A percentile compares a stretch with the other conserved stretches of the same genome.
Evolutionary conservation across 2,329 filamentous ascomycete genomes (phyloP).

Genomic region (Coniochaeta sp.): DNA sequence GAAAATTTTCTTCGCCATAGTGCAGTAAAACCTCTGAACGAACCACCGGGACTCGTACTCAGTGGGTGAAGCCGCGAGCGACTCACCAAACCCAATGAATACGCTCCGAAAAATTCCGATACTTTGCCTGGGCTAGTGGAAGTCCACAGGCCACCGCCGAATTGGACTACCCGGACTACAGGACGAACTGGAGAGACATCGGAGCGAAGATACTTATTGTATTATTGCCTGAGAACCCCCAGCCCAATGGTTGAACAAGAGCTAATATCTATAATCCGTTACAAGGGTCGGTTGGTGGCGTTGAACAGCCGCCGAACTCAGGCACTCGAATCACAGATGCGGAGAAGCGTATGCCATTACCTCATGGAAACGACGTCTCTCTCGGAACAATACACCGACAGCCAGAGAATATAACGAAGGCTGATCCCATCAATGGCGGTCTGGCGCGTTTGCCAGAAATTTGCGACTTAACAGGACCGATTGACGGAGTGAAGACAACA

Average conservation of each 20-base stretch:
- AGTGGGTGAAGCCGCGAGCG: neutral
- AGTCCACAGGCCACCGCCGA: neutral
- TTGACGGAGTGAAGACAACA: neutral
- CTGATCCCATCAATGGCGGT: neutral
- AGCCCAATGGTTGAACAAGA: neutral
- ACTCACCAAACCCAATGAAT: neutral
- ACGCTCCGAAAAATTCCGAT: neutral
- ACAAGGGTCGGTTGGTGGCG: neutral
- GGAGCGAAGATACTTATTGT: neutral
- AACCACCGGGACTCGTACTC: neutral
- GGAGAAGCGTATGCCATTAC: neutral
- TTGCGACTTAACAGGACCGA: neutral
- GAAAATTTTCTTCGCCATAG: neutral
- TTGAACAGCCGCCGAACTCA: neutral
- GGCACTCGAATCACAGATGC: neutral
- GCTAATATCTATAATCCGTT: neutral
- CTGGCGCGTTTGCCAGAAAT: neutral
- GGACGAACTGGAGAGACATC: neutral
- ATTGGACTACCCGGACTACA: too few relatives aligned
- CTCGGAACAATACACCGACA: neutral
- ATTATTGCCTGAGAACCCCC: neutral
- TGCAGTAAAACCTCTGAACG: neutral
- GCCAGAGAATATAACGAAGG: neutral
- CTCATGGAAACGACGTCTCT: neutral
- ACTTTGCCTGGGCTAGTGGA: neutral